Conservation (phyloP, 2,329 filamentous ascomycete species). For the Phialocephala subalpina region DNA sequence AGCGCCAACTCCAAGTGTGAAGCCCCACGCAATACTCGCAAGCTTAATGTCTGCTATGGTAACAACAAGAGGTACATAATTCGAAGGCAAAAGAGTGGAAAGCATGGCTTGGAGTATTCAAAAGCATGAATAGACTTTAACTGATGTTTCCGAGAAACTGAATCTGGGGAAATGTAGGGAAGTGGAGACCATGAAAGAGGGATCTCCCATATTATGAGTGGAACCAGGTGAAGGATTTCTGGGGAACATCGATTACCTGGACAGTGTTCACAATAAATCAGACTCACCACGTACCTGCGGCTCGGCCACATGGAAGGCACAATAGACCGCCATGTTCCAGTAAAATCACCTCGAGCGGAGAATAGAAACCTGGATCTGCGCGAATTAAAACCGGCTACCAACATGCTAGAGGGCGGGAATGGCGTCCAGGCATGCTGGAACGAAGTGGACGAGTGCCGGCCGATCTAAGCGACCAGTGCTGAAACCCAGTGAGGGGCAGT, state of each 20-base stretch:
- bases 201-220: background rate
- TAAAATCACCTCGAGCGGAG: background rate
- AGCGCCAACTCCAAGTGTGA: conserved; percentile 9
- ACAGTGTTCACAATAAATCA: background rate
- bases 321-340: background rate
- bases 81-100: background rate
- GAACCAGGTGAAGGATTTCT: background rate
- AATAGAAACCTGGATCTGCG: background rate
- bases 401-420: background rate
- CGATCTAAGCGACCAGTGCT: background rate
- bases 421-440: background rate
- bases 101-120: background rate
- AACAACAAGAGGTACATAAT: conserved; percentile 1
- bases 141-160: background rate
- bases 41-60: conserved; percentile 8
- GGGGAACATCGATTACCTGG: background rate
- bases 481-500: background rate
- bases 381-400: no score
- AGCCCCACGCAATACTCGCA: conserved; percentile 9
- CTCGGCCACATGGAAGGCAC: background rate
- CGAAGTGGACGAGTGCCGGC: background rate
- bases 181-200: background rate
- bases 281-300: background rate
- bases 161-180: background rate
- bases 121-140: background rate